A percentile compares a stretch with the other conserved stretches of the same genome.
phyloP scores from a whole-genome alignment of 1,139 yeast genomes.

The Hyphopichia khmerensis region DNA sequence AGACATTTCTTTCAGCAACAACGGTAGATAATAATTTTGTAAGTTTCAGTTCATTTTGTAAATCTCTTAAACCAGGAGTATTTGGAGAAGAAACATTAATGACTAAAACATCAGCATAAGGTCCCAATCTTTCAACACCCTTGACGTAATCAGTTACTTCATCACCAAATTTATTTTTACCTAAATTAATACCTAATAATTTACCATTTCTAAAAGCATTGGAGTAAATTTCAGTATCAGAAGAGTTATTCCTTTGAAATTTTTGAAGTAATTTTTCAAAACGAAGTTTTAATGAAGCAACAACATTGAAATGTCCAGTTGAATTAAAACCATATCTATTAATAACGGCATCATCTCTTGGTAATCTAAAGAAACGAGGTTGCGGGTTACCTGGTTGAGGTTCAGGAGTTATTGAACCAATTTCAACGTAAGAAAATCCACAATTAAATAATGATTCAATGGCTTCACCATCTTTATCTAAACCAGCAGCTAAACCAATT shows the following conservation, averaged over 20 bases:
- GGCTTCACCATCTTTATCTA: conserved; percentile 94
- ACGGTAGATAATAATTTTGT: conserved; percentile 65
- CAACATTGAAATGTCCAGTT: conserved; percentile 76
- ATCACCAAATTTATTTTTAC: conserved; percentile 90
- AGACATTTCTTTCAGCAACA: conserved; percentile 54
- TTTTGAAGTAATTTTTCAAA: conserved; percentile 38
- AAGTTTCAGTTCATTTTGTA: conserved; percentile 76
- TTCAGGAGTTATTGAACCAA: conserved; percentile 89
- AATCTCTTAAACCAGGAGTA: conserved; percentile 89
- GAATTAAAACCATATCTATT: conserved; percentile 96
- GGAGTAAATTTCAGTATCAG: conserved; percentile 31
- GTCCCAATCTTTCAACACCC: conserved; percentile 81
- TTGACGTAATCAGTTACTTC: conserved; percentile 81
- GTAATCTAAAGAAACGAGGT: conserved; percentile 86
- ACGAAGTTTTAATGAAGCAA: conserved; percentile 63
- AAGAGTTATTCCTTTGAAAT: conserved; percentile 17
- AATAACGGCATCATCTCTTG: conserved; percentile 84
- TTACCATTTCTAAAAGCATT: conserved; percentile 65
- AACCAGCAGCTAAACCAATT: conserved; percentile 92
- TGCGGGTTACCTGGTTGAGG: conserved; percentile 93
- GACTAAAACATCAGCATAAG: conserved; percentile 84
- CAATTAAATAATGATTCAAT: conserved; percentile 73
- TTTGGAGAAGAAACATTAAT: conserved; percentile 95
- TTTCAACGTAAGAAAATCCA: conserved; percentile 89
- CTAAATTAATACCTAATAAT: conserved; percentile 79